Evolutionary conservation across 495 filamentous ascomycete genomes (phyloP), one percentile per base, ranked within the genome.

Genomic region (Podospora pseudopauciseta): DNA sequence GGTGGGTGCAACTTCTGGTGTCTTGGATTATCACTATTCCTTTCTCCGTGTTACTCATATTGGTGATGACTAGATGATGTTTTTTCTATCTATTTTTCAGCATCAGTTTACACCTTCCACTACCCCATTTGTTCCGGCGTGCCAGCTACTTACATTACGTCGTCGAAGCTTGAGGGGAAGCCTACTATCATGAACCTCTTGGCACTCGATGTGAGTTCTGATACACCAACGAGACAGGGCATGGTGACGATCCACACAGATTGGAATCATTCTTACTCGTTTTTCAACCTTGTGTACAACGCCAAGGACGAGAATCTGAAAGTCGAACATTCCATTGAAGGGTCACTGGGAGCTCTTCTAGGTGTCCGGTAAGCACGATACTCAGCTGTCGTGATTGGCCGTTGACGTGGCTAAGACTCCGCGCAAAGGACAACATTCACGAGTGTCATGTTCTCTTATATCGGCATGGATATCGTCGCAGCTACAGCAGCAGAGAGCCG

Each of bases 401-500:
- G 30, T 2, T 1, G 5, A 28, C 4, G 3, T 15, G 19, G 28
- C 65, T 63, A 13, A 56, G 54, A 27, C 0, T 28, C 27, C 27
- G 16, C 13, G 23, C n/a, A 9, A 16, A 80, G 82, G 81, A 82
- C 80, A 5, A 80, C 80, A 1, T 77, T 83, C 27, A 76, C 76
- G 4, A 76, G 75, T 49, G 77, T 77, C 6, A 67, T 83, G 16
- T 85, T 84, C 71, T 79, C 79, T 0, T 79, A 85, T 67, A 79
- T 86, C 19, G 83, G 83, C 7, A 85, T 88, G 78, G 81, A 83
- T 59, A 81, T 79, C 23, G 72, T 82, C 18, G 75, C 79, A 5
- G 78, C 80, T 15, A 84, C 82, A 0, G 83, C 81, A 4, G 75
- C 83, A 5, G 83, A 85, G 68, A 84, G 79, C 67, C 78, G 77